A percentile compares a stretch with the other conserved stretches of the same genome.
Evolutionary conservation across 805 yeast genomes (phyloP).

Genomic region (Starmerella stellata): DNA sequence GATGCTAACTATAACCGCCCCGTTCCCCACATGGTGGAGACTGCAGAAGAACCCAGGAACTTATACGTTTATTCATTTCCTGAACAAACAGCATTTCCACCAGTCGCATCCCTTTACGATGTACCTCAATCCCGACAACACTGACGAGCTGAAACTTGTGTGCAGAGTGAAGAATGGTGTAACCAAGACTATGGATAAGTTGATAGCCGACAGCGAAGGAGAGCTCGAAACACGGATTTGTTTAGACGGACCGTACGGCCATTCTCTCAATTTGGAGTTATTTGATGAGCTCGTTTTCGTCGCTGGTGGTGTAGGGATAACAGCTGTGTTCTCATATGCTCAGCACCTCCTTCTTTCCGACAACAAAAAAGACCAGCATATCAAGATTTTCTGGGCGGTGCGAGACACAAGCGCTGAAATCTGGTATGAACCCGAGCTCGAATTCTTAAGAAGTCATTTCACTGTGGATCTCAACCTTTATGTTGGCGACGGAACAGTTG

Average conservation of each 20-base stretch:
- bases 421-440: conserved; percentile 33
- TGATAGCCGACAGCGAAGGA: background rate
- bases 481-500: background rate
- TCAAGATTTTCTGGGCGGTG: conserved; percentile 11
- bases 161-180: conserved; percentile 33
- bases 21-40: conserved; percentile 31
- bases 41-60: conserved; percentile 33
- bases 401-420: conserved; percentile 7
- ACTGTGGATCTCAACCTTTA: conserved; percentile 9
- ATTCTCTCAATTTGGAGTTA: conserved; percentile 29
- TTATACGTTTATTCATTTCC: conserved; percentile 34
- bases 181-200: conserved; percentile 23
- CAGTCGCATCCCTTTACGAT: conserved; percentile 60
- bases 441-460: conserved; percentile 15
- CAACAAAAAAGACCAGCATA: conserved; percentile 24
- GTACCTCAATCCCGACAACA: conserved; percentile 5
- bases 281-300: conserved; percentile 40
- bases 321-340: conserved; percentile 24
- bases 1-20: conserved; percentile 17
- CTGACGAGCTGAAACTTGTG: conserved; percentile 13
- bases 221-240: conserved; percentile 5
- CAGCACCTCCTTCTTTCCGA: conserved; percentile 24
- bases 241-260: conserved; percentile 60
- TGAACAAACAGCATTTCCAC: conserved; percentile 37
- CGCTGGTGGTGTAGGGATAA: conserved; percentile 63